Percentiles rank a stretch among this genome's conserved stretches.
Evolutionary conservation across 208 protist genomes (phyloP).

Genomic region (Histomonas meleagridis): DNA sequence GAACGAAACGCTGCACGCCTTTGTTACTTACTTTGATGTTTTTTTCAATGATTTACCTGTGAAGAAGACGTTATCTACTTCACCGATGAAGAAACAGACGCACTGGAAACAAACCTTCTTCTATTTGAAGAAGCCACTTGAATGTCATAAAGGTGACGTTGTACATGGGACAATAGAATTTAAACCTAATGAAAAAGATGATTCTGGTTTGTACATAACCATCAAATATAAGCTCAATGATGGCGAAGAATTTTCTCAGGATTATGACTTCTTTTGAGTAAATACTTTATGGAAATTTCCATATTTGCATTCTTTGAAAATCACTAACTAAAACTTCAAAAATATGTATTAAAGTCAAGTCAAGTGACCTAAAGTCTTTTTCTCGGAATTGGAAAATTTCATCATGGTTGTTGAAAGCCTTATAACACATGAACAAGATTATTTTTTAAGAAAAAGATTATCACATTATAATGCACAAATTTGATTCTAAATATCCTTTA

Average conservation of each 20-base stretch:
- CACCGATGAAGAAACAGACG: constrained; percentile 57
- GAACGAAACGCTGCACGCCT: constrained; percentile 60
- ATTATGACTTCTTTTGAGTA: not conserved
- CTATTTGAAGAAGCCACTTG: constrained; percentile 73
- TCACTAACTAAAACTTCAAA: too few species aligned
- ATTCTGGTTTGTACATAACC: constrained; percentile 75
- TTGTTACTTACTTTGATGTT: constrained; percentile 65
- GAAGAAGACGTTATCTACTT: constrained; percentile 54
- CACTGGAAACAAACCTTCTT: constrained; percentile 89
- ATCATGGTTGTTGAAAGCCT: too few species aligned
- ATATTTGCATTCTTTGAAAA: too few species aligned
- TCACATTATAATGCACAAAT: too few species aligned
- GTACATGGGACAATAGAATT: constrained; percentile 65
- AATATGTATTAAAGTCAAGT: too few species aligned
- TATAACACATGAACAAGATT: too few species aligned
- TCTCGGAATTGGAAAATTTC: too few species aligned
- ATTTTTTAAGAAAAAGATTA: too few species aligned
- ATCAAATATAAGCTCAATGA: not conserved
- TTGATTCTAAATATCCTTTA: too few species aligned
- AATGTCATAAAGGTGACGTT: constrained; percentile 62
- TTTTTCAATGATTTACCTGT: constrained; percentile 60
- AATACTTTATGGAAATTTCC: too few species aligned
- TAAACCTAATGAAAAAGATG: constrained; percentile 70
- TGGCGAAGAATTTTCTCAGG: not conserved
- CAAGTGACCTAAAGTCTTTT: too few species aligned